Evolutionary conservation across 192 early-diverging fungal genomes (phyloP).

Genomic region (Coemansia sp.): DNA sequence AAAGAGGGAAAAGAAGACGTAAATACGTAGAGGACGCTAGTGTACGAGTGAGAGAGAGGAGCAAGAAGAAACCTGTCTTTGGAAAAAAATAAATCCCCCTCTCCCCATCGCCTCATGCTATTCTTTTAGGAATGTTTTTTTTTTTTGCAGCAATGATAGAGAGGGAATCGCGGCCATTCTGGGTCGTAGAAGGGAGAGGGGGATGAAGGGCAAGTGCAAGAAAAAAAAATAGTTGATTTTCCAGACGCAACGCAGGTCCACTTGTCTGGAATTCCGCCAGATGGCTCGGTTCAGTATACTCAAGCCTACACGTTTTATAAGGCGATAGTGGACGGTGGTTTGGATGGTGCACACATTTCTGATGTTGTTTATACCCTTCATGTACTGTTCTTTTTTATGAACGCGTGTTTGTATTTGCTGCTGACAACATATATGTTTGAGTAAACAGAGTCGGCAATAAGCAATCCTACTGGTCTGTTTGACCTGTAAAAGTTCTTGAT

Average conservation of each 20-base stretch:
- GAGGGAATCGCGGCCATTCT: background rate
- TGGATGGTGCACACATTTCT: no score
- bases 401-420: no score
- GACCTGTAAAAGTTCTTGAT: no score
- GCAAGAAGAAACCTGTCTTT: background rate
- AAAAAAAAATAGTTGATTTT: background rate
- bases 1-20: background rate
- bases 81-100: constrained; percentile 2
- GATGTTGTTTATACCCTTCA: no score
- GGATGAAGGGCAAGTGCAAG: background rate
- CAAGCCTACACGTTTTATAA: no score
- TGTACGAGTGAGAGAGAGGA: background rate
- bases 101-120: constrained; percentile 3
- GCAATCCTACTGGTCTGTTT: no score
- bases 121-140: background rate
- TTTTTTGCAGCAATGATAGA: background rate
- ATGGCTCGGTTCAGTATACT: background rate
- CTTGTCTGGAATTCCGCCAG: background rate
- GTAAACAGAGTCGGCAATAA: no score
- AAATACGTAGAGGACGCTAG: background rate
- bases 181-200: background rate
- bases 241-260: background rate
- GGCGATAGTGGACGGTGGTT: no score
- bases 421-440: no score
- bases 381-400: no score